Percentiles rank a stretch among this genome's conserved stretches.
phyloP scores from a whole-genome alignment of 495 filamentous ascomycete species.

The Tuber magnatum region DNA sequence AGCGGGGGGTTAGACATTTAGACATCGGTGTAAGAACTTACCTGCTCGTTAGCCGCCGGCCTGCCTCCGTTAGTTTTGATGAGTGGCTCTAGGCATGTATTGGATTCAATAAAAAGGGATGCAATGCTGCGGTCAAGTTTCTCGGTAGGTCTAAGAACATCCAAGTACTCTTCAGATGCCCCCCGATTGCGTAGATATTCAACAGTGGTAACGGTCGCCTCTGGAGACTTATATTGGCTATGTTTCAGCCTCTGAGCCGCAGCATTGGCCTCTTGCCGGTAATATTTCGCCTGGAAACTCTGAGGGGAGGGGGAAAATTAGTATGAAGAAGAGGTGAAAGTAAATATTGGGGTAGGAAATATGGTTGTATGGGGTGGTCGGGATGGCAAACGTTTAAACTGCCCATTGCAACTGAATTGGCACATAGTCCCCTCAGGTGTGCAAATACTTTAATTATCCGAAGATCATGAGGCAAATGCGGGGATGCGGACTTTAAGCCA shows the following conservation, averaged over 20 bases:
- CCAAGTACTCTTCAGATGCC: not conserved
- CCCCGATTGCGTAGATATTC: slow-evolving; percentile 5
- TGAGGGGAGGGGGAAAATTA: not conserved
- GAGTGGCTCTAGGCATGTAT: not conserved
- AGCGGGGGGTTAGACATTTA: not conserved
- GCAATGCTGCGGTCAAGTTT: not conserved
- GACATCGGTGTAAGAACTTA: not conserved
- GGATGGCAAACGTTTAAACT: slow-evolving; percentile 24
- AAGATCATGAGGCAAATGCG: slow-evolving; percentile 9
- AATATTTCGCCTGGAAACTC: slow-evolving; percentile 21
- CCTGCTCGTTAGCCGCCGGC: not conserved
- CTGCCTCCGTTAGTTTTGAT: not conserved
- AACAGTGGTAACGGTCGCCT: slow-evolving; percentile 6
- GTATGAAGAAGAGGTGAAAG: not conserved
- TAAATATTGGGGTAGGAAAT: not conserved
- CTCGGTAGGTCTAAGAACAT: not conserved
- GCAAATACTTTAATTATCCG: slow-evolving; percentile 16
- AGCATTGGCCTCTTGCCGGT: slow-evolving; percentile 14
- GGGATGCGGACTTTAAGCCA: slow-evolving; percentile 11
- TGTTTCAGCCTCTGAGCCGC: not conserved
- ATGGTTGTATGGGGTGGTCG: not conserved
- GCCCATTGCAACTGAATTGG: slow-evolving; percentile 4
- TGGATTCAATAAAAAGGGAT: not conserved
- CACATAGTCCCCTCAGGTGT: slow-evolving; percentile 19
- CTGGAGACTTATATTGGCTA: not conserved